phyloP scores from a whole-genome alignment of 441 rosid species.

The Corymbia citriodora region DNA sequence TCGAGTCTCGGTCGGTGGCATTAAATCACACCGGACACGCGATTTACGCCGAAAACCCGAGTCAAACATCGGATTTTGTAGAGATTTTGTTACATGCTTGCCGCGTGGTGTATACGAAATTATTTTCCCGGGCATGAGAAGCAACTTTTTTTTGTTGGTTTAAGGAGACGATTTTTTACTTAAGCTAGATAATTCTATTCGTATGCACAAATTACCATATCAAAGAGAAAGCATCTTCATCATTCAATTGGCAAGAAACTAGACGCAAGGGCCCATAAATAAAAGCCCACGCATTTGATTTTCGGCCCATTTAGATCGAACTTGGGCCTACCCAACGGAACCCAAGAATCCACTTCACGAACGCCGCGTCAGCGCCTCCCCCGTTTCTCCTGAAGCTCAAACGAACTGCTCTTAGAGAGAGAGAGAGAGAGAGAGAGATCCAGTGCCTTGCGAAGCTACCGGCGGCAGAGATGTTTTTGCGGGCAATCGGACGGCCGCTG shows the following conservation, averaged over 20 bases:
- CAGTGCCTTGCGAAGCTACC: background rate
- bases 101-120: background rate
- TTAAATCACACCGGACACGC: background rate
- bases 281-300: background rate
- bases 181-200: background rate
- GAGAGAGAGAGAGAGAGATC: background rate
- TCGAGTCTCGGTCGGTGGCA: background rate
- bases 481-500: conserved; percentile 75
- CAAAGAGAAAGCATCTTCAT: background rate
- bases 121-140: background rate
- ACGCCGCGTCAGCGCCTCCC: background rate
- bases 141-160: background rate
- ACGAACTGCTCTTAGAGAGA: background rate
- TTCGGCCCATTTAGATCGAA: background rate
- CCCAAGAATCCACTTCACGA: background rate
- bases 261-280: background rate
- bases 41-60: background rate
- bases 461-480: conserved; percentile 52
- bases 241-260: background rate
- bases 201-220: background rate
- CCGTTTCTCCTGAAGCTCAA: background rate
- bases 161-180: background rate
- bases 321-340: background rate
- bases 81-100: background rate
- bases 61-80: background rate